A percentile compares a stretch with the other conserved stretches of the same genome.
Evolutionary conservation across 352 stramenopile genomes (phyloP).

Genomic region (Phytophthora gonapodyides): DNA sequence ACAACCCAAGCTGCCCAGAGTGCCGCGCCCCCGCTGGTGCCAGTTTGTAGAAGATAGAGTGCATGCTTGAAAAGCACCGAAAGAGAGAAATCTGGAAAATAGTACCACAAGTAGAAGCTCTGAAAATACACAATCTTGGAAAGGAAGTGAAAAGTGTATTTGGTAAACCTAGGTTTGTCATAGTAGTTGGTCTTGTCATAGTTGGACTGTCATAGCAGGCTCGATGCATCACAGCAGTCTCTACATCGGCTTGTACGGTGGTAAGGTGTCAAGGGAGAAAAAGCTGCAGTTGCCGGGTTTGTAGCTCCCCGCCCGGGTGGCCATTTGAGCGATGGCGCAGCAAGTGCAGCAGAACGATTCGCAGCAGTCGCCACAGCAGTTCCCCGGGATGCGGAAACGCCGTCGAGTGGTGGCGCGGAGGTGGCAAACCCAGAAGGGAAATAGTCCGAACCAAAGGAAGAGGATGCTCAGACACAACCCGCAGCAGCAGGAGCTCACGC

Average conservation of each 20-base stretch:
- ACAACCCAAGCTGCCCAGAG: slow-evolving; percentile 62
- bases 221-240: too few relatives aligned
- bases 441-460: background rate
- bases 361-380: slow-evolving; percentile 27
- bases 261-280: slow-evolving; percentile 13
- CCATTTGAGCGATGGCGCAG: slow-evolving; percentile 48
- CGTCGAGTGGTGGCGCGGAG: slow-evolving; percentile 32
- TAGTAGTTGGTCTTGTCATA: too few relatives aligned
- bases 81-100: background rate
- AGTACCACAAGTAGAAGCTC: too few relatives aligned
- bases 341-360: slow-evolving; percentile 35
- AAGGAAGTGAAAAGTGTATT: too few relatives aligned
- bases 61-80: background rate
- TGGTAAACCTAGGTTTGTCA: too few relatives aligned
- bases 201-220: too few relatives aligned
- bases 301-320: slow-evolving; percentile 49
- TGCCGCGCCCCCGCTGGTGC: slow-evolving; percentile 50
- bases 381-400: slow-evolving; percentile 40
- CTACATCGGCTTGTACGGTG: background rate
- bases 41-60: slow-evolving; percentile 11
- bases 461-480: slow-evolving; percentile 1
- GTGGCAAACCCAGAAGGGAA: slow-evolving; percentile 21
- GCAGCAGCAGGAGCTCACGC: slow-evolving; percentile 26
- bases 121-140: too few relatives aligned
- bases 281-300: slow-evolving; percentile 43